Evolutionary conservation across 2,329 filamentous ascomycete species (phyloP).

Genomic region (Colletotrichum ledebouriae): DNA sequence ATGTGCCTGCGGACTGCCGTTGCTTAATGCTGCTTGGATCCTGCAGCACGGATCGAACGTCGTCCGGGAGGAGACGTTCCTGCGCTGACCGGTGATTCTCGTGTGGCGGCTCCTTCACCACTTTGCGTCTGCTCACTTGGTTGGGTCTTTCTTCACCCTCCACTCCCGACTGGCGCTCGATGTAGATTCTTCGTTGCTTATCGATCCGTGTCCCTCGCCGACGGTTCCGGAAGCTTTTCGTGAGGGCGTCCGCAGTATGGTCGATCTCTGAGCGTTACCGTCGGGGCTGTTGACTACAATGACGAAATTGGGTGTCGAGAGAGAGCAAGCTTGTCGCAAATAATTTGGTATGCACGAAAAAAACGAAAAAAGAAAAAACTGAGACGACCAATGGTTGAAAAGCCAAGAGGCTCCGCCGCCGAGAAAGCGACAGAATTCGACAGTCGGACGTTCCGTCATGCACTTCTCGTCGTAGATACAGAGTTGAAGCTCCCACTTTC

Average conservation of each 20-base stretch:
- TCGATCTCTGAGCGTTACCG: neutral
- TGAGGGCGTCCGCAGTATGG: neutral
- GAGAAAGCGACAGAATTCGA: constrained; percentile 1
- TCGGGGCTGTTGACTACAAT: constrained; percentile 5
- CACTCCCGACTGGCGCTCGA: neutral
- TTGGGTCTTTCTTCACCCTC: neutral
- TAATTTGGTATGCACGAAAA: neutral
- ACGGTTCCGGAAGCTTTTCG: neutral
- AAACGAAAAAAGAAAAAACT: neutral
- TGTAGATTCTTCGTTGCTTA: too few relatives aligned
- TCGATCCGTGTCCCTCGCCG: neutral
- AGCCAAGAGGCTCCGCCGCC: constrained; percentile 5
- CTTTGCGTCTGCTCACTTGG: neutral
- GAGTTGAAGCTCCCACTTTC: constrained; percentile 2
- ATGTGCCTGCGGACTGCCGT: neutral
- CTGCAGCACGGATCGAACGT: constrained; percentile 4
- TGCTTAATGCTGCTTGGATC: constrained; percentile 17
- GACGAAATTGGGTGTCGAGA: neutral
- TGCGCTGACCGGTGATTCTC: neutral
- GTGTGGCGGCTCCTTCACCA: neutral
- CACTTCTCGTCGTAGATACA: constrained; percentile 28
- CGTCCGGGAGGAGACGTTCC: constrained; percentile 9
- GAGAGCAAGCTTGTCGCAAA: constrained; percentile 9
- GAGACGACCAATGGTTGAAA: constrained; percentile 8
- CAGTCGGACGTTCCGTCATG: constrained; percentile 13